Percentiles rank a stretch among this genome's conserved stretches.
phyloP scores from a whole-genome alignment of 768 basidiomycete species.

The Psilocybe cyanescens region DNA sequence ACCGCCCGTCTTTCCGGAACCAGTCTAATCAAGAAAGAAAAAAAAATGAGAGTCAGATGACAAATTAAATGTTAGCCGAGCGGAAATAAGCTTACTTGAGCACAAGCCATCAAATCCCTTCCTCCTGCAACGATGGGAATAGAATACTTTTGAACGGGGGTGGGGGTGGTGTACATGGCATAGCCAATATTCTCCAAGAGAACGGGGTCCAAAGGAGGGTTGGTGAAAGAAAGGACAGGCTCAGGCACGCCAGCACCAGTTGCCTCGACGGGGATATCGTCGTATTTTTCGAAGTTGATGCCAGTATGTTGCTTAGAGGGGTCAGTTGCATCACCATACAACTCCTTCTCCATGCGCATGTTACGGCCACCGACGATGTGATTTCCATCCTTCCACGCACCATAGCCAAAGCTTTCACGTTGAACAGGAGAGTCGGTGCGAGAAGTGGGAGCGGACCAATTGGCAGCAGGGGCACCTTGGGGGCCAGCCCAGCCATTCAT shows the following conservation, averaged over 20 bases:
- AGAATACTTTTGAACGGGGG: slow-evolving; percentile 99
- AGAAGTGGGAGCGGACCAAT: slow-evolving; percentile 42
- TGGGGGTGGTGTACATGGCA: slow-evolving; percentile 94
- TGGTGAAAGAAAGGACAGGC: slow-evolving; percentile 84
- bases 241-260: slow-evolving; percentile 98
- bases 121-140: slow-evolving; percentile 94
- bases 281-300: slow-evolving; percentile 99
- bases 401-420: slow-evolving; percentile 63
- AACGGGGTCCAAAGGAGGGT: slow-evolving; percentile 89
- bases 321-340: slow-evolving; percentile 89
- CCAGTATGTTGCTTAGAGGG: slow-evolving; percentile 91
- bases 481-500: slow-evolving; percentile 44
- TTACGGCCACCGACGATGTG: slow-evolving; percentile 88
- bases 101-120: slow-evolving; percentile 94
- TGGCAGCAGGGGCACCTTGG: slow-evolving; percentile 32
- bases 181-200: slow-evolving; percentile 93
- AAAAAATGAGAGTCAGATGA: slow-evolving; percentile 21
- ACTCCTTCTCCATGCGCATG: slow-evolving; percentile 90
- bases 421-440: slow-evolving; percentile 42
- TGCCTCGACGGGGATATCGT: slow-evolving; percentile 99
- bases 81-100: slow-evolving; percentile 60
- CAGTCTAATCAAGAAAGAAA: slow-evolving; percentile 65
- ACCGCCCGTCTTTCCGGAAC: slow-evolving; percentile 98
- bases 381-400: slow-evolving; percentile 87
- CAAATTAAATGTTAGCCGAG: slow-evolving; percentile 15